Base-by-base conservation (phyloP, 192 early-diverging fungal genomes). In the Coemansia sp. region DNA sequence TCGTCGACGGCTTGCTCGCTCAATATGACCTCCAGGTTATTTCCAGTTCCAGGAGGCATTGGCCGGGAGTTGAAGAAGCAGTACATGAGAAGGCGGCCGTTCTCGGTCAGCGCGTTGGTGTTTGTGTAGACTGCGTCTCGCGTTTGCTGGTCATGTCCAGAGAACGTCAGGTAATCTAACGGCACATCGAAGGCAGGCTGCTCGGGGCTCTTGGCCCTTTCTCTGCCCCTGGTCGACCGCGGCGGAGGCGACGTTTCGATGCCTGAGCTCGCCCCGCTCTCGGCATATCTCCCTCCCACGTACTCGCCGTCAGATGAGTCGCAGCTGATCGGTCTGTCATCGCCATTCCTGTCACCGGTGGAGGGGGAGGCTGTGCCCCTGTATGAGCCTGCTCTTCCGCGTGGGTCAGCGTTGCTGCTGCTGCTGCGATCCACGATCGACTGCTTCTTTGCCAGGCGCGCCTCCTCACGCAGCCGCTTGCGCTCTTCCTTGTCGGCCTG, bases 21-120 rank as follows among this genome's bases (percentile, higher is more conserved):
- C 8, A 79, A 65, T 17, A 65, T 27, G 38, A 79, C 27, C 36
- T 68, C 60, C 10, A 79, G 48, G 8, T 57, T 9, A 23, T 50
- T 33, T 9, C 15, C 42, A 2, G 62, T 62, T 10, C 63, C 63
- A 2, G 61, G 61, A 2, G 75, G 75, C 55, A 62, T 37, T 7
- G 36, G 40, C 33, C 37, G 56, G 23, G 56, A 55, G 31, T 65
- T 72, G 55, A 79, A 79, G 50, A 79, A 79, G 55, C 70, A 72
- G 64, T 67, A 72, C 75, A 79, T 72, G 62, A 54, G 58, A 42
- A 68, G 55, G 34, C 75, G 69, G 59, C 67, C 56, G 0, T 55
- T 29, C 28, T 79, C 75, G 1, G 53, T 59, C 27, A 79, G 40
- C 31, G 55, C 66, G 30, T 79, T 79, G 19, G 75, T 68, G 22